Conservation (phyloP, 2,329 filamentous ascomycete genomes). For the Arthrobotrys megalospora region DNA sequence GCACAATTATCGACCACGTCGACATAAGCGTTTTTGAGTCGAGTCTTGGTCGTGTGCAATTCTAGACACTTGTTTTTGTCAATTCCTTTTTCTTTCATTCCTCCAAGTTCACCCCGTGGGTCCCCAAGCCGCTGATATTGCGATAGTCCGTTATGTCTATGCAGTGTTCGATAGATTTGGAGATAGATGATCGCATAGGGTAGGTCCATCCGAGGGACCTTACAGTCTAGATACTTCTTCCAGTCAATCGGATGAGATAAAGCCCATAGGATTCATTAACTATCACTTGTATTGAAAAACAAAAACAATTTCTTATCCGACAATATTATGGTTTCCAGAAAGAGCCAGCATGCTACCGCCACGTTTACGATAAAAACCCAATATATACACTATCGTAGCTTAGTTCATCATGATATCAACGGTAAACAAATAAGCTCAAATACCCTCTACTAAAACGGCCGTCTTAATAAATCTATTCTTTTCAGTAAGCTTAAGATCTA, state of each 20-base stretch:
- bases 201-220: slow-evolving; percentile 6
- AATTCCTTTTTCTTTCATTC: neutral
- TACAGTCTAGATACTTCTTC: neutral
- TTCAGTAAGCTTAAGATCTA: slow-evolving; percentile 13
- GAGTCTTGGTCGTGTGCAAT: neutral
- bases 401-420: neutral
- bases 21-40: slow-evolving; percentile 12
- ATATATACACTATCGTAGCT: neutral
- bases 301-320: neutral
- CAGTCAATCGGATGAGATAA: slow-evolving; percentile 28
- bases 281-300: neutral
- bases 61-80: neutral
- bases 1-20: slow-evolving; percentile 41
- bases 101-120: slow-evolving; percentile 33
- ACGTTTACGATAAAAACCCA: neutral
- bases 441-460: neutral
- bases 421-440: slow-evolving; percentile 7
- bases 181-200: neutral
- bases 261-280: slow-evolving; percentile 8
- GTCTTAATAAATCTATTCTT: slow-evolving; percentile 10
- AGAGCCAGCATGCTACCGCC: neutral
- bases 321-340: neutral
- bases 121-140: slow-evolving; percentile 15
- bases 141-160: slow-evolving; percentile 10
- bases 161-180: slow-evolving; percentile 17